Evolutionary conservation across 768 basidiomycete genomes (phyloP).

Genomic region (Lentinula edodes): DNA sequence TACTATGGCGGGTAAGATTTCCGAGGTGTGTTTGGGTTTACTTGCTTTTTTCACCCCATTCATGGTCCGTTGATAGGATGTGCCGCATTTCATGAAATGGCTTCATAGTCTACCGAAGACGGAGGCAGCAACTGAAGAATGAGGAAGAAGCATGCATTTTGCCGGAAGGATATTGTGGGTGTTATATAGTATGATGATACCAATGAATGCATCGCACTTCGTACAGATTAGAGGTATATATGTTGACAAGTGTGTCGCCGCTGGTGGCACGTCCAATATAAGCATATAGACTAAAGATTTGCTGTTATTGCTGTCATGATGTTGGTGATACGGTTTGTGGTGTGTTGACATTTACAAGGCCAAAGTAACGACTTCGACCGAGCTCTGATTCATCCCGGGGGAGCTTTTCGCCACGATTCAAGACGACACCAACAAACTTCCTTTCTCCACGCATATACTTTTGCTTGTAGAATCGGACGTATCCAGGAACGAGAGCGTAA

Average conservation of each 20-base stretch:
- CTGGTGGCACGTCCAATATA: no score
- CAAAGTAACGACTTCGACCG: conserved; percentile 86
- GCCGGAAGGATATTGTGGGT: background rate
- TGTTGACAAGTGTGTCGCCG: no score
- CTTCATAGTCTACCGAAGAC: conserved; percentile 30
- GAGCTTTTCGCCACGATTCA: conserved; percentile 76
- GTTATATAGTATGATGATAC: background rate
- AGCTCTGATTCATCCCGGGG: conserved; percentile 69
- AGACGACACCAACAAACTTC: conserved; percentile 79
- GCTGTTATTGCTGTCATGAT: background rate
- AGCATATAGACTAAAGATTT: no score
- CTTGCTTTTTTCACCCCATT: background rate
- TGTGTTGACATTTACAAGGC: conserved; percentile 58
- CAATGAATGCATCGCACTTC: no score
- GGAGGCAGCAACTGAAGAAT: background rate
- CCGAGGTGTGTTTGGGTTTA: conserved; percentile 37
- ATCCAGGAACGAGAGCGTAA: conserved; percentile 85
- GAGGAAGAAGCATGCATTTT: background rate
- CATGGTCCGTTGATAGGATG: conserved; percentile 42
- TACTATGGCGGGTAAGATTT: conserved; percentile 57
- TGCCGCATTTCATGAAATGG: conserved; percentile 70
- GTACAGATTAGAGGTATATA: background rate
- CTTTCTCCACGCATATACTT: conserved; percentile 70
- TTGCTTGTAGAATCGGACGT: conserved; percentile 89
- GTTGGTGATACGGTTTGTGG: background rate